phyloP scores from a whole-genome alignment of 2,329 filamentous ascomycete genomes.

The Cytospora paraplurivora region DNA sequence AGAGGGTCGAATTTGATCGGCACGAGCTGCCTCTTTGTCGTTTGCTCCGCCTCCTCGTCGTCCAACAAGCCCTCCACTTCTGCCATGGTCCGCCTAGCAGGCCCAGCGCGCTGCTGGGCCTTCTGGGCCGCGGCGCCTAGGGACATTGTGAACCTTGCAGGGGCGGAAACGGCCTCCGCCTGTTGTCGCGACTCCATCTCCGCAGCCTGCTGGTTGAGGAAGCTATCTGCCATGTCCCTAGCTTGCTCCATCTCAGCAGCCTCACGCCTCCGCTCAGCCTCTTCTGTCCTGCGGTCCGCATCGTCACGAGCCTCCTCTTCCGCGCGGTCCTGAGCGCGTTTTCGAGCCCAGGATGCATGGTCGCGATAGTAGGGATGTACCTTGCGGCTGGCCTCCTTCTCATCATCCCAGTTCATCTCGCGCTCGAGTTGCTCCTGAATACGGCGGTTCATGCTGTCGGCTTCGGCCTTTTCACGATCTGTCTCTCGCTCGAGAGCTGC shows the following conservation, averaged over 20 bases:
- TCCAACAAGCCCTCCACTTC: slow-evolving; percentile 94
- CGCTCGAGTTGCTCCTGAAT: slow-evolving; percentile 69
- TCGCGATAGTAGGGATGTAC: slow-evolving; percentile 84
- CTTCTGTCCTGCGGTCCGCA: slow-evolving; percentile 77
- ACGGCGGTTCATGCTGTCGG: slow-evolving; percentile 63
- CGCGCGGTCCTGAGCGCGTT: slow-evolving; percentile 71
- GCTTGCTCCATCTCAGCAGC: slow-evolving; percentile 76
- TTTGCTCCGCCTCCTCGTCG: slow-evolving; percentile 82
- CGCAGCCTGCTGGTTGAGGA: slow-evolving; percentile 80
- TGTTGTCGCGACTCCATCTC: slow-evolving; percentile 63
- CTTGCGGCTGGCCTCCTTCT: slow-evolving; percentile 74
- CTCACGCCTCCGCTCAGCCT: slow-evolving; percentile 70
- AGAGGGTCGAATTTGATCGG: slow-evolving; percentile 80
- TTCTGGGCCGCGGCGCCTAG: slow-evolving; percentile 86
- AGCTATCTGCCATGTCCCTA: slow-evolving; percentile 83
- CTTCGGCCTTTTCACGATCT: slow-evolving; percentile 76
- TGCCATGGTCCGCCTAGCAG: slow-evolving; percentile 76
- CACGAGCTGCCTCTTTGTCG: slow-evolving; percentile 73
- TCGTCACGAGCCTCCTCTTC: slow-evolving; percentile 79
- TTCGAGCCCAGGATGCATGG: slow-evolving; percentile 80
- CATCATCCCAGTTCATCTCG: slow-evolving; percentile 81
- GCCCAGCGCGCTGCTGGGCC: slow-evolving; percentile 56
- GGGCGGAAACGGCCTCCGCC: slow-evolving; percentile 49
- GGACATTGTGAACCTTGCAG: slow-evolving; percentile 87
- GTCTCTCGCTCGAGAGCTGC: slow-evolving; percentile 85